Evolutionary conservation across 805 yeast species (phyloP), one percentile per base, ranked within the genome.

Genomic region (Kregervanrija fluxuum): DNA sequence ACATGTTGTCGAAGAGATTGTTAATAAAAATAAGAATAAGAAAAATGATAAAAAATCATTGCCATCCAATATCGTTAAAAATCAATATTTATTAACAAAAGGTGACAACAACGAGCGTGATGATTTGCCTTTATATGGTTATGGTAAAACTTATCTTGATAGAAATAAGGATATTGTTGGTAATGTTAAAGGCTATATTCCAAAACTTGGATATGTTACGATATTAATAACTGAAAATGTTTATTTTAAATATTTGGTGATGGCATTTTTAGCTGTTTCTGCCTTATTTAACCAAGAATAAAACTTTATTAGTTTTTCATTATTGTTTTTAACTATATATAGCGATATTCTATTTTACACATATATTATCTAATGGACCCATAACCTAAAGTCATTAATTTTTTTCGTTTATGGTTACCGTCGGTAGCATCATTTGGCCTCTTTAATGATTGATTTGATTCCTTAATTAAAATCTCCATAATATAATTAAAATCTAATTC

Each of bases 91-190:
- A 41, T 73, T 93, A 48, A 93, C 99, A 1, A 93, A 93, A 64
- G 99, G 99, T 63, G 99, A 93, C 64, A 93, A 93, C 62, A 93
- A 93, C 61, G 86, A 90, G 3, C 81, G 85, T 42, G 95, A 93
- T 64, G 99, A 93, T 64, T 72, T 93, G 52, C 82, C 87, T 12
- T 71, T 93, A 38, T 93, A 93, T 60, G 85, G 89, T 1, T 73
- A 77, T 51, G 79, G 77, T 44, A 90, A 87, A 57, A 70, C 69
- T 39, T 93, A 93, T 56, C 69, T 93, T 55, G 80, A 86, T 54
- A 80, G 90, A 51, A 74, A 80, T 35, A 71, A 67, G 11, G 98
- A 93, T 58, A 74, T 93, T 42, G 79, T 87, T 8, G 98, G 98
- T 2, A 80, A 89, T 2, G 99, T 91, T n/a, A 82, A 82, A 65